phyloP scores from a whole-genome alignment of 176 grass and related monocot genomes.

The Oryza meridionalis region DNA sequence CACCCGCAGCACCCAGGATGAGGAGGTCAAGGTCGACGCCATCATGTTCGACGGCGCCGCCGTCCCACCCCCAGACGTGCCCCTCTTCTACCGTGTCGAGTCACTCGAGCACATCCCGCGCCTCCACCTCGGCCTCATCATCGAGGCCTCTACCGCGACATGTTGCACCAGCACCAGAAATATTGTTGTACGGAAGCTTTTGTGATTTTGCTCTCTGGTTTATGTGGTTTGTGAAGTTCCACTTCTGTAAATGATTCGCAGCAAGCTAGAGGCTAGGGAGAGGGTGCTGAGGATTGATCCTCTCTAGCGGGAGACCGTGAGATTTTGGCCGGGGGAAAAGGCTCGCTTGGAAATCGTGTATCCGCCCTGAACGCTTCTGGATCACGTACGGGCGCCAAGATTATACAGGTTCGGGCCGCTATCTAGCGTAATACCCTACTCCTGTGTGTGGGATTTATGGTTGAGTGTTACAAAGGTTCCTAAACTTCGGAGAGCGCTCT shows the following conservation, averaged over 20 bases:
- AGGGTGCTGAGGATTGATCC: background rate
- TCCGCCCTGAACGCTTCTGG: no score
- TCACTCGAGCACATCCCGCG: constrained; percentile 54
- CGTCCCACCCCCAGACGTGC: constrained; percentile 40
- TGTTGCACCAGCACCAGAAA: background rate
- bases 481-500: no score
- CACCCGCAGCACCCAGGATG: constrained; percentile 11
- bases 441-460: no score
- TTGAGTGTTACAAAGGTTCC: no score
- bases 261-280: constrained; percentile 54
- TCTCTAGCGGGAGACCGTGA: no score
- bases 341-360: no score
- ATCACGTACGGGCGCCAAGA: no score
- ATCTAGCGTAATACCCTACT: no score
- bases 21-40: constrained; percentile 83
- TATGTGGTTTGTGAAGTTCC: constrained; percentile 7
- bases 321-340: no score
- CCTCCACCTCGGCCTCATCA: constrained; percentile 86
- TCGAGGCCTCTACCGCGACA: constrained; percentile 69
- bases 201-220: background rate
- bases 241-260: constrained; percentile 9
- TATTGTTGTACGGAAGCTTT: no score
- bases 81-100: constrained; percentile 63
- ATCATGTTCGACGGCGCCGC: constrained; percentile 92
- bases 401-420: no score